These are phyloP conservation scores for Corylus heterophylla DNA, from an alignment of 306 rosid species.

Conservation along the genomic window DNA sequence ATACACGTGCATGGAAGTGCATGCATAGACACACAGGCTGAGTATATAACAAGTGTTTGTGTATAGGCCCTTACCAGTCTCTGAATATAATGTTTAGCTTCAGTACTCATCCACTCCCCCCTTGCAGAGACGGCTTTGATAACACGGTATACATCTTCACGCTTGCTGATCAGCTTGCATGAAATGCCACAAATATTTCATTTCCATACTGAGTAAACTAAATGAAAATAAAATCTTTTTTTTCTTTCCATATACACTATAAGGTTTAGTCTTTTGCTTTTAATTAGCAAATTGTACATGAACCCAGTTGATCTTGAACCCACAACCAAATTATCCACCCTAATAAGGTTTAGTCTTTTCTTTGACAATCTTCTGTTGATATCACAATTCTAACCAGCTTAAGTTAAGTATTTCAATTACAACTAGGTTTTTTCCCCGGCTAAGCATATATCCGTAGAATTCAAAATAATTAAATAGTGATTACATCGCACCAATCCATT, in stretches of 20 bases:
- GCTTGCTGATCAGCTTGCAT: conserved; percentile 60
- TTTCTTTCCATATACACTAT: not conserved
- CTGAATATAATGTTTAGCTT: conserved; percentile 64
- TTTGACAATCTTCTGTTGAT: not conserved
- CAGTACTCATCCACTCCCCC: conserved; percentile 75
- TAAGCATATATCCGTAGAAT: not conserved
- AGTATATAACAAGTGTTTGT: not conserved
- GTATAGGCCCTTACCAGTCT: conserved; percentile 56
- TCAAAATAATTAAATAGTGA: not conserved
- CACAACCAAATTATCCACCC: not conserved
- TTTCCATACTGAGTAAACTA: conserved; percentile 18
- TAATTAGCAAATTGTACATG: not conserved
- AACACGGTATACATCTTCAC: conserved; percentile 83
- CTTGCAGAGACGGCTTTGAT: conserved; percentile 69
- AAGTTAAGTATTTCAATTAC: not conserved
- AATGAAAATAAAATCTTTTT: not conserved
- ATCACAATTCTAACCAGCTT: not conserved
- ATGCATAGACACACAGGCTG: not conserved
- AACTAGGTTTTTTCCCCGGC: not conserved
- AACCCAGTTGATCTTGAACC: not conserved
- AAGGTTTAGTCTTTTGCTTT: not conserved
- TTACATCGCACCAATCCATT: not conserved
- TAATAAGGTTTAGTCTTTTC: not conserved
- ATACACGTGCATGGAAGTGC: not conserved
- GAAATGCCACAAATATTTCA: conserved; percentile 28